Evolutionary conservation across 2,329 filamentous ascomycete genomes (phyloP).

Genomic region (Colletotrichum sp.): DNA sequence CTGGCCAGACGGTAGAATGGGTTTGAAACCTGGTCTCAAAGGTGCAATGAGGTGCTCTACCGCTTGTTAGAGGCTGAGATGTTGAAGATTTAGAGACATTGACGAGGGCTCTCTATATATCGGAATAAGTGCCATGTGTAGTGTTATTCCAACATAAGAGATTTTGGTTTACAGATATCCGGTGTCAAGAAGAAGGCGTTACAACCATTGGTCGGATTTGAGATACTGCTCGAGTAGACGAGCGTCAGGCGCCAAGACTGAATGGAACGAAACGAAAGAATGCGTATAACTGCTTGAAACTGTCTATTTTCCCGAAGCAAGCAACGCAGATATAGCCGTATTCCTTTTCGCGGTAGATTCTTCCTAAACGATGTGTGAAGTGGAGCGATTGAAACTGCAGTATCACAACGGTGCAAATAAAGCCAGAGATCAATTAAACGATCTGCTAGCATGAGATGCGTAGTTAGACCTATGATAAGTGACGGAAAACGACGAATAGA

Average conservation of each 20-base stretch:
- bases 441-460: neutral
- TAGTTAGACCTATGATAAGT: neutral
- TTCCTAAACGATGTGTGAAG: neutral
- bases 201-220: neutral
- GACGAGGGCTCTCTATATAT: rapidly evolving
- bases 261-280: neutral
- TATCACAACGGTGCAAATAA: rapidly evolving
- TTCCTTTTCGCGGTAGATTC: too few relatives aligned
- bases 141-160: neutral
- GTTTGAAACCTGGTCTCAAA: neutral
- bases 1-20: neutral
- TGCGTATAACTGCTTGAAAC: neutral
- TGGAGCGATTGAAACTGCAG: rapidly evolving
- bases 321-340: neutral
- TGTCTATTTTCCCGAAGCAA: rapidly evolving
- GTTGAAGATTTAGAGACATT: neutral
- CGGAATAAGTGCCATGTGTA: rapidly evolving
- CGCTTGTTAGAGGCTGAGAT: neutral
- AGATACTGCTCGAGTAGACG: neutral
- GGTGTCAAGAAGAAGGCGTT: neutral
- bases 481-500: neutral
- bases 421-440: neutral
- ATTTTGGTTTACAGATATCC: neutral
- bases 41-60: rapidly evolving
- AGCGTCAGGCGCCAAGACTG: neutral